phyloP scores from a whole-genome alignment of 2,329 filamentous ascomycete genomes.

The Parascedosporium putredinis region DNA sequence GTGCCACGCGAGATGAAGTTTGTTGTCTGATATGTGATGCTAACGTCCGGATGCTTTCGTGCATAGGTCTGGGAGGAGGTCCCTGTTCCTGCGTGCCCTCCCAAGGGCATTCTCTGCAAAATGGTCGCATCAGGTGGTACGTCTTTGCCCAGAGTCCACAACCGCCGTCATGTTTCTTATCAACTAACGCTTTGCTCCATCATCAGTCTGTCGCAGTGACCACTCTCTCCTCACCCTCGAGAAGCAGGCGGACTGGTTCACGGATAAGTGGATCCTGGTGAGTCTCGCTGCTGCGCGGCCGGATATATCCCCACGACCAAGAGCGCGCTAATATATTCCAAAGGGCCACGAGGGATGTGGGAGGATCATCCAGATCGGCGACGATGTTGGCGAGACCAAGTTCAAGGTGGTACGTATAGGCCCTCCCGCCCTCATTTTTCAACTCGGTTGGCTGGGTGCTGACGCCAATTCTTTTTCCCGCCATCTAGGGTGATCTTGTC shows the following conservation, averaged over 20 bases:
- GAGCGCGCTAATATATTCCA: background rate
- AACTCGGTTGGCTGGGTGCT: no score
- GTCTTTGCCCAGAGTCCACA: no score
- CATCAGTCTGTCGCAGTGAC: conserved; percentile 22
- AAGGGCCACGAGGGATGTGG: conserved; percentile 19
- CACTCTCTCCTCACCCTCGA: conserved; percentile 19
- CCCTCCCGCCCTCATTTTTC: no score
- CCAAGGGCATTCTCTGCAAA: conserved; percentile 20
- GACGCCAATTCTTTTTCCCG: no score
- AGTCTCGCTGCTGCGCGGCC: background rate
- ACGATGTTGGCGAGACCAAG: conserved; percentile 9
- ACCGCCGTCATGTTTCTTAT: no score
- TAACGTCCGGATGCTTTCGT: background rate
- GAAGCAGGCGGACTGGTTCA: conserved; percentile 19
- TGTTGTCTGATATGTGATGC: background rate
- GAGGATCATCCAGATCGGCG: conserved; percentile 15
- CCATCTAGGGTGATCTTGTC: conserved; percentile 19
- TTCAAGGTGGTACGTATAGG: conserved; percentile 12
- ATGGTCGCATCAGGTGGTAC: conserved; percentile 23
- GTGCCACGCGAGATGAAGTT: no score
- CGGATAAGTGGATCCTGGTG: conserved; percentile 17
- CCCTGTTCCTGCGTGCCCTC: conserved; percentile 15
- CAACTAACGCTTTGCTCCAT: no score
- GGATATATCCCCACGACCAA: background rate
- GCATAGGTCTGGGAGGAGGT: conserved; percentile 18